These are phyloP conservation scores for Kwoniella botswanensis DNA, from an alignment of 768 basidiomycete species.

Conservation along the genomic window DNA sequence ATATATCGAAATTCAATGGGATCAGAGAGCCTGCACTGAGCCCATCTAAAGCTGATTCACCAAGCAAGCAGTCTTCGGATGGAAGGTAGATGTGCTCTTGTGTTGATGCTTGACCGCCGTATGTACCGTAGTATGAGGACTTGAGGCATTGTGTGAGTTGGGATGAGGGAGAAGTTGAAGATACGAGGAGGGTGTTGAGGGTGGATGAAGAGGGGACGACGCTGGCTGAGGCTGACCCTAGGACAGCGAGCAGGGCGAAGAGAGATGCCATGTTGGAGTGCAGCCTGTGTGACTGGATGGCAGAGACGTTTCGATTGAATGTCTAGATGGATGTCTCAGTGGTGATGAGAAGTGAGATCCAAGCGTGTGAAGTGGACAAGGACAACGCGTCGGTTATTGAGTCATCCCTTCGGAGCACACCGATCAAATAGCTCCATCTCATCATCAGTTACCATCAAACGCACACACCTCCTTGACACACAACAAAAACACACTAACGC, in stretches of 20 bases:
- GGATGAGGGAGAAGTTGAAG: constrained; percentile 7
- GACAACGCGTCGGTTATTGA: constrained; percentile 1
- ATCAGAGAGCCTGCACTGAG: constrained; percentile 34
- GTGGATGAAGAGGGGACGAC: not conserved
- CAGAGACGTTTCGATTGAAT: too few relatives aligned
- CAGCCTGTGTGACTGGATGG: not conserved
- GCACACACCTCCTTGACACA: not conserved
- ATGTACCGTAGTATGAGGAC: constrained; percentile 29
- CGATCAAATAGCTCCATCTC: constrained; percentile 2
- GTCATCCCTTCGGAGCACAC: constrained; percentile 5
- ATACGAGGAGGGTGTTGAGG: constrained; percentile 15
- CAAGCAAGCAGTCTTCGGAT: constrained; percentile 27
- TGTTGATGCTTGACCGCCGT: constrained; percentile 14
- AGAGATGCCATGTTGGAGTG: constrained; percentile 7
- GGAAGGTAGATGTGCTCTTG: constrained; percentile 39
- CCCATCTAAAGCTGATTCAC: constrained; percentile 21
- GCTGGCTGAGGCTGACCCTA: not conserved
- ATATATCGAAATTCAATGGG: constrained; percentile 15
- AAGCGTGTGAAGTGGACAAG: not conserved
- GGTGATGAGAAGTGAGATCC: not conserved
- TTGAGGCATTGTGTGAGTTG: constrained; percentile 21
- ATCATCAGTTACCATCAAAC: not conserved
- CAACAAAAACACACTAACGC: not conserved
- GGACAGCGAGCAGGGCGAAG: constrained; percentile 13
- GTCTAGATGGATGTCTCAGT: not conserved